Evolutionary conservation across 139 green algal genomes (phyloP).

Genomic region (Dunaliella sp.): DNA sequence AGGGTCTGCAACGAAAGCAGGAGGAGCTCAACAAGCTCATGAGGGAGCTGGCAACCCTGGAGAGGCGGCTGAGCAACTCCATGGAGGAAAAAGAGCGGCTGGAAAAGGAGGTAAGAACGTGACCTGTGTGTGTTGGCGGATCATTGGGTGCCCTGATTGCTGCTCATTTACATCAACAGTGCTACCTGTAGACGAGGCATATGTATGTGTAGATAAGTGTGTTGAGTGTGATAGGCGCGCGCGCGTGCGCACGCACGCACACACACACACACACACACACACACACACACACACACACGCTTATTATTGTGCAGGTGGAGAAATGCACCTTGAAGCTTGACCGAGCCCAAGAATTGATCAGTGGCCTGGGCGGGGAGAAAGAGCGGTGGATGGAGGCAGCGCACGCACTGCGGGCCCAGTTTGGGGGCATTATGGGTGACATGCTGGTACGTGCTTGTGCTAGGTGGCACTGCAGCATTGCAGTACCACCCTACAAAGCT

Average conservation of each 20-base stretch:
- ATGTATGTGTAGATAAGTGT: too few species aligned
- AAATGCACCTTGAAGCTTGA: slow-evolving; percentile 72
- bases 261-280: not conserved
- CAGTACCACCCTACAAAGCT: too few species aligned
- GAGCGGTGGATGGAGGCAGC: slow-evolving; percentile 53
- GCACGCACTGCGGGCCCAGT: slow-evolving; percentile 35
- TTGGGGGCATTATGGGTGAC: slow-evolving; percentile 58
- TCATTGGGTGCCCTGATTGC: too few species aligned
- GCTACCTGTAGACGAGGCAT: too few species aligned
- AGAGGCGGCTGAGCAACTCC: slow-evolving; percentile 53
- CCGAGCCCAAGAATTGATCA: slow-evolving; percentile 65
- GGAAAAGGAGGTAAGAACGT: slow-evolving; percentile 51
- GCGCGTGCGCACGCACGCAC: not conserved
- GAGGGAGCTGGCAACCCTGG: slow-evolving; percentile 55
- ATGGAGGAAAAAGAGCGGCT: slow-evolving; percentile 50
- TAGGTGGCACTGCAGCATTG: too few species aligned
- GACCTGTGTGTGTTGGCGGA: too few species aligned
- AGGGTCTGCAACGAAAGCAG: slow-evolving; percentile 65
- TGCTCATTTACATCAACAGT: too few species aligned
- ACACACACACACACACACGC: not conserved
- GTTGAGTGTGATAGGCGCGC: not conserved
- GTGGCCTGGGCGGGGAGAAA: slow-evolving; percentile 62
- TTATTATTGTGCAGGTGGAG: slow-evolving; percentile 38
- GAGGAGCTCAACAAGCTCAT: slow-evolving; percentile 63
- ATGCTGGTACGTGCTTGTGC: slow-evolving; percentile 55